These are phyloP conservation scores for Pycnococcus provasolii DNA, from an alignment of 139 green algal genomes.

Conservation along the genomic window DNA sequence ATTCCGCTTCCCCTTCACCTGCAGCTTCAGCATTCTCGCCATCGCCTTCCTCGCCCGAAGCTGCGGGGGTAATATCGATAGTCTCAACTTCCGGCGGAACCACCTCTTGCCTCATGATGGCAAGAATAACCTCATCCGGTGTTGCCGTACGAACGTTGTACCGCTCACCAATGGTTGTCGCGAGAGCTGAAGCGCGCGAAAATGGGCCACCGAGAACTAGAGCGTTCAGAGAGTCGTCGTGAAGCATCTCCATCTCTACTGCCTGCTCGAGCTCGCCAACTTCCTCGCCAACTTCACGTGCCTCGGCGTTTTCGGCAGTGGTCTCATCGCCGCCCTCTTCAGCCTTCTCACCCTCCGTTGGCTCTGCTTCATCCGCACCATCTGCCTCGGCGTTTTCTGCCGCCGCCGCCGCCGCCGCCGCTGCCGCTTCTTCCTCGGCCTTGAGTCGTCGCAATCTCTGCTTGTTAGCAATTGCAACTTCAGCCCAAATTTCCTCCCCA, in stretches of 20 bases:
- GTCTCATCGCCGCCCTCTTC: background rate
- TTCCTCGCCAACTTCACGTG: slow-evolving; percentile 23
- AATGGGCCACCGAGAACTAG: background rate
- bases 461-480: slow-evolving; percentile 35
- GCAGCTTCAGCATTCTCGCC: no score
- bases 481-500: slow-evolving; percentile 42
- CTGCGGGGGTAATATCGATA: no score
- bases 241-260: background rate
- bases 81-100: no score
- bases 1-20: no score
- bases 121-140: no score
- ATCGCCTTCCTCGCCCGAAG: no score
- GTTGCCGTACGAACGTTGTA: no score
- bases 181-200: background rate
- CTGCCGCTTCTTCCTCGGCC: slow-evolving; percentile 1
- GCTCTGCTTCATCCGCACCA: background rate
- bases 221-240: background rate
- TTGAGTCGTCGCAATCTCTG: background rate
- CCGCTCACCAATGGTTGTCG: no score
- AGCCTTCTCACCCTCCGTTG: background rate
- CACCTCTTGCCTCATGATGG: no score
- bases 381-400: background rate
- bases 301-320: slow-evolving; percentile 8
- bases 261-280: slow-evolving; percentile 5
- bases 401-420: background rate